phyloP scores from a whole-genome alignment of 495 filamentous ascomycete genomes.

The Cenococcum geophilum region DNA sequence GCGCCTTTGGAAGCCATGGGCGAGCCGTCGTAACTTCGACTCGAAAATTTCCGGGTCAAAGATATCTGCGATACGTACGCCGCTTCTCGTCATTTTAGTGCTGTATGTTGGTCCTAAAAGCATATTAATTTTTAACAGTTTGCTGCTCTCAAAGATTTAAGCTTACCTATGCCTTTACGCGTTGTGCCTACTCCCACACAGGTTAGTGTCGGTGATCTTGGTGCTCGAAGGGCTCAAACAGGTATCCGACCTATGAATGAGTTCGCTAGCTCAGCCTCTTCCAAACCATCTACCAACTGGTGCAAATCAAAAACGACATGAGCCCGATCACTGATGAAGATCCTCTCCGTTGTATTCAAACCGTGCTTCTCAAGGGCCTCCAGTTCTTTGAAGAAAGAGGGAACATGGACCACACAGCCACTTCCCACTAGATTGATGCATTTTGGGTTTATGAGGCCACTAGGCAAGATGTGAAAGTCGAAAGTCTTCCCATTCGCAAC shows the following conservation, averaged over 20 bases:
- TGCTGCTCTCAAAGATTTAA: neutral
- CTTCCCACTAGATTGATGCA: slow-evolving; percentile 81
- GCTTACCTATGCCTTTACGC: slow-evolving; percentile 57
- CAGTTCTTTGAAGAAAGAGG: slow-evolving; percentile 83
- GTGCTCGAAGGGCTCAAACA: slow-evolving; percentile 2
- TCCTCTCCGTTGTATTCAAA: slow-evolving; percentile 56
- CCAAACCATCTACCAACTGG: slow-evolving; percentile 71
- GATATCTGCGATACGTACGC: slow-evolving; percentile 69
- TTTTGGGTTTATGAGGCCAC: slow-evolving; percentile 63
- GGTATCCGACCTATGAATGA: slow-evolving; percentile 29
- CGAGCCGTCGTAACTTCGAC: slow-evolving; percentile 60
- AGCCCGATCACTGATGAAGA: slow-evolving; percentile 74
- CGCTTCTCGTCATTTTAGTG: slow-evolving; percentile 70
- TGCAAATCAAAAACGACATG: slow-evolving; percentile 85
- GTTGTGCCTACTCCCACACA: slow-evolving; percentile 47
- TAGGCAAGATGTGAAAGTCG: slow-evolving; percentile 56
- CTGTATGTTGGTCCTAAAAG: slow-evolving; percentile 59
- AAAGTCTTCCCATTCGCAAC: slow-evolving; percentile 46
- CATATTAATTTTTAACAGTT: neutral
- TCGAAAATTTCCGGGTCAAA: slow-evolving; percentile 70
- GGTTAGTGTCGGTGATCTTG: slow-evolving; percentile 18
- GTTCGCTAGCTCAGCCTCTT: slow-evolving; percentile 65
- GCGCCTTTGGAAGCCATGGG: slow-evolving; percentile 59
- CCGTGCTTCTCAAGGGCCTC: slow-evolving; percentile 45
- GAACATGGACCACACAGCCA: slow-evolving; percentile 78